A percentile compares a stretch with the other conserved stretches of the same genome.
These are phyloP conservation scores for Arthroderma sp. DNA, from an alignment of 2,329 filamentous ascomycete species.

Conservation along the genomic window DNA sequence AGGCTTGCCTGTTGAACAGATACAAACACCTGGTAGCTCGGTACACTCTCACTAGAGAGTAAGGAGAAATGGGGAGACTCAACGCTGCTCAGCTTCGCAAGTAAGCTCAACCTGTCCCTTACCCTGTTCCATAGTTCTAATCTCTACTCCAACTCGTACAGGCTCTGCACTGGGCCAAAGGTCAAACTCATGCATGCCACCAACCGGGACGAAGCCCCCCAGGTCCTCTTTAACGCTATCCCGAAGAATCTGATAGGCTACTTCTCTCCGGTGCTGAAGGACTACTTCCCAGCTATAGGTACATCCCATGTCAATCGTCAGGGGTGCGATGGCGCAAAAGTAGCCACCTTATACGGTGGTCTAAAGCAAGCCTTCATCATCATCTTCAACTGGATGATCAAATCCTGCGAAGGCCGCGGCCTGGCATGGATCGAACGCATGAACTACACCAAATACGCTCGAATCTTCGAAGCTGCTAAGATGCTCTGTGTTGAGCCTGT, in stretches of 20 bases:
- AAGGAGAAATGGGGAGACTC: background rate
- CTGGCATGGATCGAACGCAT: conserved; percentile 10
- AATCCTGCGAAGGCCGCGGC: conserved; percentile 6
- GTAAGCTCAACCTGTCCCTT: background rate
- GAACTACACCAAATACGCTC: conserved; percentile 13
- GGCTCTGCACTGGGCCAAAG: conserved; percentile 9
- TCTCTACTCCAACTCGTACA: background rate
- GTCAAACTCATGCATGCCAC: conserved; percentile 10
- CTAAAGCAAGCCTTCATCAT: conserved; percentile 6
- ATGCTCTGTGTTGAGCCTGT: conserved; percentile 7
- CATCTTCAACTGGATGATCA: conserved; percentile 14
- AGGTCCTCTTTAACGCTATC: conserved; percentile 8
- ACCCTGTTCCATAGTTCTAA: background rate
- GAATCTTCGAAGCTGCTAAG: conserved; percentile 12
- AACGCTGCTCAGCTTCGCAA: background rate
- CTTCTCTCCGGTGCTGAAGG: conserved; percentile 11
- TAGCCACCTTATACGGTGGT: conserved; percentile 12
- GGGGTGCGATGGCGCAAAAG: conserved; percentile 11
- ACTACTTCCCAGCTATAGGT: conserved; percentile 10
- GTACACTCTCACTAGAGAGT: background rate
- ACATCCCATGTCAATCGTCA: conserved; percentile 7
- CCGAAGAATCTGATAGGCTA: conserved; percentile 10
- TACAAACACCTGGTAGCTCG: background rate
- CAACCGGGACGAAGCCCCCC: conserved; percentile 5
- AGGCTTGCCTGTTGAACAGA: background rate